Conservation (phyloP, 805 yeast genomes). For the Barnettozyma sp. region DNA sequence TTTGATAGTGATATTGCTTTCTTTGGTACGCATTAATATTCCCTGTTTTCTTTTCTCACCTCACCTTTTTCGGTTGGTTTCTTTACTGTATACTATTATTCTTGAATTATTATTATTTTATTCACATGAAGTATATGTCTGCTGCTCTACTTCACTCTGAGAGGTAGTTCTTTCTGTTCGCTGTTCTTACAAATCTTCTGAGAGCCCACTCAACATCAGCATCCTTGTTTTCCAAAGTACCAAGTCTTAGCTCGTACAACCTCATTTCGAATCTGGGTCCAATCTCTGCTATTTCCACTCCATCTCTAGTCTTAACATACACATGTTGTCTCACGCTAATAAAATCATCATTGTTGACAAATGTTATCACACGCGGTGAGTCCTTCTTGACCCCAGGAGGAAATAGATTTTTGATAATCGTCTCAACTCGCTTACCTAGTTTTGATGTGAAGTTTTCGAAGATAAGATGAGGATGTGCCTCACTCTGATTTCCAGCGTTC, state of each 20-base stretch:
- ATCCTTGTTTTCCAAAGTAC: constrained; percentile 90
- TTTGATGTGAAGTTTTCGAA: constrained; percentile 83
- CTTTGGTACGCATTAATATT: no score
- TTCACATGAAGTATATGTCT: neutral
- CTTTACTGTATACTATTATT: neutral
- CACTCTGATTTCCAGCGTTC: constrained; percentile 80
- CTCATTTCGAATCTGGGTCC: constrained; percentile 99
- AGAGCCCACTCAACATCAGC: constrained; percentile 98
- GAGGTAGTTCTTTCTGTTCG: constrained; percentile 87
- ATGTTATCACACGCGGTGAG: constrained; percentile 85
- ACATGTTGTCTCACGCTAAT: constrained; percentile 94
- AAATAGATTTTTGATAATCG: constrained; percentile 78
- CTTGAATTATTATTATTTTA: neutral
- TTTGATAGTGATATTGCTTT: no score
- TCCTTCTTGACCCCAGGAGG: constrained; percentile 96
- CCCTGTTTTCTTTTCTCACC: neutral
- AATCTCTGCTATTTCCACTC: constrained; percentile 88
- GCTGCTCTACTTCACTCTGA: constrained; percentile 13
- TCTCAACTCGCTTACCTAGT: constrained; percentile 76
- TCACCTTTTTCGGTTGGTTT: neutral
- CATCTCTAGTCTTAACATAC: constrained; percentile 80
- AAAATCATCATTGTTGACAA: constrained; percentile 84
- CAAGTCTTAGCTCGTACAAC: constrained; percentile 78
- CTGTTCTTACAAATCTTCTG: constrained; percentile 90
- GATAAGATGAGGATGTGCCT: constrained; percentile 88